Conservation (phyloP, 805 yeast species). For the Saccharomycopsis capsularis region DNA sequence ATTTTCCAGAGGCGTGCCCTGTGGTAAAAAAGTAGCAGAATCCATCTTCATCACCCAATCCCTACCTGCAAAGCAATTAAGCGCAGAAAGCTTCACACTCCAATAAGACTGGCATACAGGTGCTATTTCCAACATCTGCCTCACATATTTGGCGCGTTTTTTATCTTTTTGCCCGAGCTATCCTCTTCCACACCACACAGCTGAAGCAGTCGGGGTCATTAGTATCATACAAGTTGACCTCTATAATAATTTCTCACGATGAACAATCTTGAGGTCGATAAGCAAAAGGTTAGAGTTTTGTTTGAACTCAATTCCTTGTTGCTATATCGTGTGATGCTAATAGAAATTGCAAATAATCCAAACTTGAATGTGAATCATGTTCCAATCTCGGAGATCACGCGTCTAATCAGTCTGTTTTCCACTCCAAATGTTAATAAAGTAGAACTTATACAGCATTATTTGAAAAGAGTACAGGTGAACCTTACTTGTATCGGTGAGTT, state of each 20-base stretch:
- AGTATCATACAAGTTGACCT: too few species aligned
- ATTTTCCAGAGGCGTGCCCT: too few species aligned
- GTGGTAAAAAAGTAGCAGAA: too few species aligned
- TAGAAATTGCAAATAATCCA: slow-evolving; percentile 15
- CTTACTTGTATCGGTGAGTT: slow-evolving; percentile 20
- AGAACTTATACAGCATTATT: slow-evolving; percentile 15
- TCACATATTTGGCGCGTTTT: too few species aligned
- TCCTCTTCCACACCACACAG: too few species aligned
- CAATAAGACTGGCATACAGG: too few species aligned
- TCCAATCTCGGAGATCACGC: slow-evolving; percentile 9
- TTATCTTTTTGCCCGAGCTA: too few species aligned
- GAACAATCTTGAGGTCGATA: slow-evolving; percentile 15
- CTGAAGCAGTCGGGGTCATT: too few species aligned
- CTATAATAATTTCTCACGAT: not conserved
- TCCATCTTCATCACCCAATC: too few species aligned
- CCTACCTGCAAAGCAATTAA: too few species aligned
- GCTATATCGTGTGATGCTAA: slow-evolving; percentile 13
- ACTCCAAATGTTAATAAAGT: slow-evolving; percentile 8
- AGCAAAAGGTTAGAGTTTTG: slow-evolving; percentile 15
- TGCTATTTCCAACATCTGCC: too few species aligned
- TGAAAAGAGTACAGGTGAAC: slow-evolving; percentile 18
- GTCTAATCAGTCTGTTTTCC: slow-evolving; percentile 3
- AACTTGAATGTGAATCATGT: slow-evolving; percentile 14
- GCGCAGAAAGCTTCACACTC: too few species aligned
- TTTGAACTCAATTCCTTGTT: slow-evolving; percentile 20